Base-by-base conservation (phyloP, 1,284 basidiomycete genomes). In the Coniferiporia weirii region DNA sequence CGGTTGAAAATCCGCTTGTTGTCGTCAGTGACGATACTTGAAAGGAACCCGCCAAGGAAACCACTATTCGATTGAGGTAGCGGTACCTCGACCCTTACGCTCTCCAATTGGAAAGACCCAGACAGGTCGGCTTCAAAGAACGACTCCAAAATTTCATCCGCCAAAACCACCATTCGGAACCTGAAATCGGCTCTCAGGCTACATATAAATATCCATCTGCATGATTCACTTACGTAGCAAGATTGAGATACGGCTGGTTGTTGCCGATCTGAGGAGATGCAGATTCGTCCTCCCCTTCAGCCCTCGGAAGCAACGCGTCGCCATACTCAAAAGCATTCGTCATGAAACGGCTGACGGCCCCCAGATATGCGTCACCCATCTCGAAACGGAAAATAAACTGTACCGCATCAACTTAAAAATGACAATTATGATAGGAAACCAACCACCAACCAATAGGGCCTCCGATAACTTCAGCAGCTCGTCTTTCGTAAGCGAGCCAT, bases 341-440 rank as follows among this genome's bases (percentile, higher is more conserved):
- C 86, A 98, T 95, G 71, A 98, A 95, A 34, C 94, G 88, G 66
- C 92, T 95, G 60, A 98, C 91, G 22, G 95, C 93, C 1, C 93
- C 97, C 45, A 99, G 80, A 69, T 98, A 98, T 6, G 94, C 92
- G 71, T 99, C 97, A 9, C 97, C 96, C 13, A 95, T 83, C 74
- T 99, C 97, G 71, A 90, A 95, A 27, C 97, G 88, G 84, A 99
- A 99, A 67, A 99, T 97, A 74, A 96, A 96, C 92, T 95, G 68
- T 43, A 44, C 57, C 10, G 59, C 46, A 43, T 6, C 6, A 44
- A n/a, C 47, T 50, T 10, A 46, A 4, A 15, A 5, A 22, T 46
- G 20, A 35, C 20, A 38, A 22, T 27, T 32, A 22, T 47, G 52
- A 20, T 8, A 47, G 46, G 10, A 52, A 45, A 19, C 59, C 9